Evolutionary conservation across 345 rosid species (phyloP), one percentile per base, ranked within the genome.

Genomic region (Viola odorata): DNA sequence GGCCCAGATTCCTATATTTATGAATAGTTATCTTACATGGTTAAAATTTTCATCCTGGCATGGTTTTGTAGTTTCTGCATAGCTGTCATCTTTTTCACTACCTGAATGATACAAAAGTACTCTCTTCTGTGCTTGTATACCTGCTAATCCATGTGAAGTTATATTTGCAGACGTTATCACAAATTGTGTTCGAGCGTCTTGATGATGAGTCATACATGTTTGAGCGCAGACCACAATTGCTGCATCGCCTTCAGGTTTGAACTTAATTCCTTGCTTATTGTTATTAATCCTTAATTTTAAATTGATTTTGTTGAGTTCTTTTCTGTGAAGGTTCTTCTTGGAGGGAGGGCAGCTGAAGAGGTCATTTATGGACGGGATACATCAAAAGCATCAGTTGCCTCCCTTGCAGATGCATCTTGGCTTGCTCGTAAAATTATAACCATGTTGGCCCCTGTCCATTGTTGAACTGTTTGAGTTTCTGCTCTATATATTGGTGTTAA

Each of bases 311-410:
- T 62, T 12, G 51, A n/a, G n/a, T n/a, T n/a, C n/a, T n/a, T n/a
- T 12, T 51, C 4, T 63, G 41, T 69, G 57, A 76, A 91, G 95
- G 87, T 86, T 61, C 72, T 91, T 57, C 91, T 91, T 13, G 98
- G 89, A 38, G 98, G 90, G 49, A 84, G 98, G 75, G 98, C 98
- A 73, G 96, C 98, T 37, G 98, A 88, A 77, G 90, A 91, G 75
- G 90, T 88, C 13, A 81, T 91, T 53, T 88, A 86, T 63, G 98
- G 98, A 16, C 71, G 84, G 63, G 95, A 91, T 80, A 86, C 95
- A 69, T 91, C 98, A 16, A 83, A 68, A 61, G 91, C 91, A 71
- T 88, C 98, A 5, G 82, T 91, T 37, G 65, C 74, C 71, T 91
- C 88, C 73, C 96, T 91, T 59, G 90, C 95, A 3, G 91, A 88